Evolutionary conservation across 345 rosid genomes (phyloP).

Genomic region (Eucalyptus decipiens): DNA sequence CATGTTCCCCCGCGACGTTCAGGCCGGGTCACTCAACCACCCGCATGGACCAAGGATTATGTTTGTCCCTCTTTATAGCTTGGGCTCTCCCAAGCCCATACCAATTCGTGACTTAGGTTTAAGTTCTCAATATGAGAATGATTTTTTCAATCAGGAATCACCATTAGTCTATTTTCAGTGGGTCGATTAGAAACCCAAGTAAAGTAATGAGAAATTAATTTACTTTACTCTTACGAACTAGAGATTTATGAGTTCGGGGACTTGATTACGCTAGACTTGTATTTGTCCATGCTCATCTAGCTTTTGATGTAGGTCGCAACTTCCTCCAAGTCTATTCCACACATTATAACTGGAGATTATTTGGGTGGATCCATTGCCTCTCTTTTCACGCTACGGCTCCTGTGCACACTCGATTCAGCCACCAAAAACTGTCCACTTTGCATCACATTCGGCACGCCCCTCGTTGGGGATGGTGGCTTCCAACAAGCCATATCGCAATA

Average conservation of each 20-base stretch:
- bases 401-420: conserved; percentile 9
- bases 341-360: conserved; percentile 59
- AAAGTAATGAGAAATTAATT: too few relatives aligned
- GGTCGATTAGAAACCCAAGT: too few relatives aligned
- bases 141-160: too few relatives aligned
- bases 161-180: accelerated
- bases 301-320: not conserved
- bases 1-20: too few relatives aligned
- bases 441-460: conserved; percentile 64
- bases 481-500: conserved; percentile 16
- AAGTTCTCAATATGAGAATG: too few relatives aligned
- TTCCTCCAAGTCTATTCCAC: not conserved
- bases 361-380: conserved; percentile 67
- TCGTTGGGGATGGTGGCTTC: conserved; percentile 26
- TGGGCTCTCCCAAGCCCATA: too few relatives aligned
- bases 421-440: conserved; percentile 30
- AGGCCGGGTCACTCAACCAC: too few relatives aligned
- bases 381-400: conserved; percentile 54
- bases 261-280: not conserved
- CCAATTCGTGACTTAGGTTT: too few relatives aligned
- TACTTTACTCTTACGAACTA: too few relatives aligned
- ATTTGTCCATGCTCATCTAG: not conserved
- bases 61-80: too few relatives aligned
- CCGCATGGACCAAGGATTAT: too few relatives aligned
- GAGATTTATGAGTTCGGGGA: too few relatives aligned